Evolutionary conservation across 495 filamentous ascomycete species (phyloP).

Genomic region (Bombardia bombarda): DNA sequence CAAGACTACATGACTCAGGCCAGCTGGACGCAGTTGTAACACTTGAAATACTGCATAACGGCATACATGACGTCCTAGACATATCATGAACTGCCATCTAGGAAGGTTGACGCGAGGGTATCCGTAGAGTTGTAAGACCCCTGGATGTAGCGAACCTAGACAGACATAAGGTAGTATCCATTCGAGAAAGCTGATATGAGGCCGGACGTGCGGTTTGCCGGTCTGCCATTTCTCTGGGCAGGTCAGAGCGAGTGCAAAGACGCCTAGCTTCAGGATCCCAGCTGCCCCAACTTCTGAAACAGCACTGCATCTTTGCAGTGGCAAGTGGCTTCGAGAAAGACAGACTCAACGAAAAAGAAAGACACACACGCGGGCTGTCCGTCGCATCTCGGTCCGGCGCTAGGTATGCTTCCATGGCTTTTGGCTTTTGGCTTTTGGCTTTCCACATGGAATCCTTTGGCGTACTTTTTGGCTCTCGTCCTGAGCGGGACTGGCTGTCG

Average conservation of each 20-base stretch:
- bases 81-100: no score
- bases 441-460: no score
- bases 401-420: no score
- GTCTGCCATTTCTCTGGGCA: conserved; percentile 6
- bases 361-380: no score
- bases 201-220: conserved; percentile 2
- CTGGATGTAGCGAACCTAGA: neutral
- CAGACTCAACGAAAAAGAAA: no score
- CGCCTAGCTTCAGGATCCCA: neutral
- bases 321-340: no score
- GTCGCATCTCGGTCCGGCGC: no score
- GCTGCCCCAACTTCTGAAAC: neutral
- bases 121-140: neutral
- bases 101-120: conserved; percentile 6
- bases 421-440: no score
- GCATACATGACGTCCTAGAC: neutral
- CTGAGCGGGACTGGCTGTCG: no score
- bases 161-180: neutral
- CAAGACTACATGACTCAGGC: no score
- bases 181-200: conserved; percentile 1
- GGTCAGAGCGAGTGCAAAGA: conserved; percentile 2
- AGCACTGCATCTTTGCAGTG: neutral
- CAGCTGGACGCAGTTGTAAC: neutral
- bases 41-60: neutral
- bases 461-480: no score